Base-by-base conservation (phyloP, 345 rosid genomes). In the Balakata baccata region DNA sequence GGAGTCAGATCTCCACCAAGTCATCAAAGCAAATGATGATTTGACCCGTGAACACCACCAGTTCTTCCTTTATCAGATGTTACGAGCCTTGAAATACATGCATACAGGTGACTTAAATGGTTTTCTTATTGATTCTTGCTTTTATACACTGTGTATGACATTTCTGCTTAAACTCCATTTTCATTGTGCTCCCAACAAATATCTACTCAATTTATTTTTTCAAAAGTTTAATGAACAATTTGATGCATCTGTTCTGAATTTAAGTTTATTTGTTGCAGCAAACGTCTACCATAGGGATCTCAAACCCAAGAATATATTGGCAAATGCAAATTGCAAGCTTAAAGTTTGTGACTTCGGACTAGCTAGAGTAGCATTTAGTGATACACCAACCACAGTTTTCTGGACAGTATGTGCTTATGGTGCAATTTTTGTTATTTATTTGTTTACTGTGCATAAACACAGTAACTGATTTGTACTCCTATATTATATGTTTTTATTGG, bases 1-100 rank as follows among this genome's bases (percentile, higher is more conserved):
- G 98, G 98, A 95, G 80, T 96, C 99, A n/a, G 99, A 96, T 77
- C 93, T 95, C 73, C 99, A 95, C 69, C 98, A 95, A 78, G 99
- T 95, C 74, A 93, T 95, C 76, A 93, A 93, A 87, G 97, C 98
- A 69, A 96, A 96, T 76, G 96, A 93, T 78, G 99, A 96, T 56
- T 86, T 96, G 87, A 96, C 98, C 2, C 84, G 82, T n/a, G 99
- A 96, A 66, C 99, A 96, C 77, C 99, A 89, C 66, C 99, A 93
- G 69, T 96, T 96, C 79, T 96, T 96, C 72, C 98, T 96, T 76
- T 96, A 93, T 79, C 99, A 93, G 79, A 91, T 96, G 99, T 87
- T 96, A 20, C 97, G 99, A 3, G 98, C 98, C 54, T 78, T 93
- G 86, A 96, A 96, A 78, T 93, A 87, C 66, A 96, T 93, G 96